Evolutionary conservation across 2,329 filamentous ascomycete genomes (phyloP), one percentile per base, ranked within the genome.

Genomic region (Chaetoscypha palmicola): DNA sequence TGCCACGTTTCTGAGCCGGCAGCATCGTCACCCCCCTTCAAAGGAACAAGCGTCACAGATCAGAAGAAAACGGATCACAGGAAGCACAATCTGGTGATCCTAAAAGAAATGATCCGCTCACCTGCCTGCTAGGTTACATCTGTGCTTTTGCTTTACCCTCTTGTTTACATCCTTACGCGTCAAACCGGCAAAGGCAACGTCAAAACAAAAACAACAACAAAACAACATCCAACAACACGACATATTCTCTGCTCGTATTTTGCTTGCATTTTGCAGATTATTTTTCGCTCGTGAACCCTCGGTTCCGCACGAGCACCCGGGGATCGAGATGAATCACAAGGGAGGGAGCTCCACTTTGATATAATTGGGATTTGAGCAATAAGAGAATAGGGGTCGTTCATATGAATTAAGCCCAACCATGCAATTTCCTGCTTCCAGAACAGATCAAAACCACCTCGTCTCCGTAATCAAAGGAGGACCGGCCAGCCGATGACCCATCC

Each of bases 261-360:
- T 11, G 21, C 12, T 17, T 17, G 7, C 24, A 30, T 28, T 21
- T 14, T 31, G 32, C 28, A 40, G 32, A 16, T 5, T 14, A 33
- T 33, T 16, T 33, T 30, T 16, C 40, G 40, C 41, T 37, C 41
- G 44, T 44, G 43, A 36, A 16, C 28, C 38, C 39, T 41, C 41
- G 41, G 22, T 21, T 19, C 30, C 23, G 34, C 36, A 37, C 31
- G 43, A 16, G 19, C 32, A 34, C 19, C 32, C 33, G 42, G 41
- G 38, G 26, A 42, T 48, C 46, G 22, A 45, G 35, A 33, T 41
- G 39, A 41, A 34, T 19, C 14, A 17, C 33, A 23, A 36, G 36
- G 46, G 38, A 30, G n/a, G 3, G 8, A 3, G 4, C 20, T 26
- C 38, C 42, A 41, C 38, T 9, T 10, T 23, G 38, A 31, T 41